These are phyloP conservation scores for Thelephora aurantiotincta DNA, from an alignment of 768 basidiomycete genomes.

Conservation along the genomic window DNA sequence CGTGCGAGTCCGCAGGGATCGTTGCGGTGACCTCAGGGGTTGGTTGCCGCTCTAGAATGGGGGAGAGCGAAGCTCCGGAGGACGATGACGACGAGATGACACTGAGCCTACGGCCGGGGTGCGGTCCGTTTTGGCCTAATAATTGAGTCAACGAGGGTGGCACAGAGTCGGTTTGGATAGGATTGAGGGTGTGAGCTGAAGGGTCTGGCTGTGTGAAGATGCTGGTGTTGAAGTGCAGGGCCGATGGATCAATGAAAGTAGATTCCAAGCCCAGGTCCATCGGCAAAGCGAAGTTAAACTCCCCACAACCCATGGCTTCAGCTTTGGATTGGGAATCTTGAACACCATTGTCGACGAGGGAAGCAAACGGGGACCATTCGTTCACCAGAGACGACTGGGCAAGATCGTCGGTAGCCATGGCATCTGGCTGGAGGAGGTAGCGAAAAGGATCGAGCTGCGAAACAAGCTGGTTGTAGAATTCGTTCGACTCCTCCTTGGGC, in stretches of 20 bases:
- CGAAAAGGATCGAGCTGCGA: conserved; percentile 11
- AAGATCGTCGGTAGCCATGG: not conserved
- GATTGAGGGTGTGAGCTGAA: conserved; percentile 1
- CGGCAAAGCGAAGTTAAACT: conserved; percentile 24
- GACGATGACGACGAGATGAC: conserved; percentile 39
- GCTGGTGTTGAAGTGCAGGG: conserved; percentile 35
- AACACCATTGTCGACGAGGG: conserved; percentile 22
- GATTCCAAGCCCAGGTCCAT: conserved; percentile 55
- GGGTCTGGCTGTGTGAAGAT: conserved; percentile 14
- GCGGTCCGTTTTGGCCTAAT: conserved; percentile 3
- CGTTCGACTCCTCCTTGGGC: not conserved
- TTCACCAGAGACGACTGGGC: not conserved
- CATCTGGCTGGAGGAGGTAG: conserved; percentile 14
- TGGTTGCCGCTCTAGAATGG: conserved; percentile 22
- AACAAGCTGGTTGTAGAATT: not conserved
- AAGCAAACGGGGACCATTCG: conserved; percentile 39
- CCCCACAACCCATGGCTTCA: conserved; percentile 23
- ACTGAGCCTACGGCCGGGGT: conserved; percentile 29
- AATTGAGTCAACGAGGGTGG: not conserved
- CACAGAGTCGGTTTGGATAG: not conserved
- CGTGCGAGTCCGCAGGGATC: conserved; percentile 16
- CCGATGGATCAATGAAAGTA: conserved; percentile 48
- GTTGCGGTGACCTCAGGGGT: conserved; percentile 18
- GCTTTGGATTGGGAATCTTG: conserved; percentile 14
- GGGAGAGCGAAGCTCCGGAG: conserved; percentile 39